Conservation (phyloP, 306 rosid species). For the Ormosia emarginata region DNA sequence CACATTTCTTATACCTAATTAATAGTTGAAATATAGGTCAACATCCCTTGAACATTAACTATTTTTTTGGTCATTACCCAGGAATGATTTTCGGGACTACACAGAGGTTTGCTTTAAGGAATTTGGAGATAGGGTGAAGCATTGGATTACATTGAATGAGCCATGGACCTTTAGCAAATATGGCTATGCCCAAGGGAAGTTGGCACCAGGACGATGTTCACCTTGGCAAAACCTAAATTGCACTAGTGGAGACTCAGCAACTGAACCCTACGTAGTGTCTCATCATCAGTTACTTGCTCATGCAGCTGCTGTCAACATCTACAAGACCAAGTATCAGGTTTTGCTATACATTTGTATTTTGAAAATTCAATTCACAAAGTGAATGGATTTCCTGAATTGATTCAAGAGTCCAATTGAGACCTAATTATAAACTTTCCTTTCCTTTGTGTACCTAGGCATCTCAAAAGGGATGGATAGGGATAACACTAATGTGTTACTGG, state of each 20-base stretch:
- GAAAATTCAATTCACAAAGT: not conserved
- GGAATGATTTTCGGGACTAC: slow-evolving; percentile 30
- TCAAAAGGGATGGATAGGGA: slow-evolving; percentile 51
- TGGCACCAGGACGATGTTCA: slow-evolving; percentile 41
- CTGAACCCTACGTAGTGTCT: slow-evolving; percentile 52
- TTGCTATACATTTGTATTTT: not conserved
- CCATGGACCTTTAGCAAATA: slow-evolving; percentile 1
- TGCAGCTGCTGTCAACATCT: slow-evolving; percentile 41
- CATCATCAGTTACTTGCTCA: slow-evolving; percentile 59
- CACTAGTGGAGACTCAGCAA: slow-evolving; percentile 45
- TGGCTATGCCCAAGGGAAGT: not conserved
- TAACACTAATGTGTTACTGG: slow-evolving; percentile 35
- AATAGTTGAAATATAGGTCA: not conserved
- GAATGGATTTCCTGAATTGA: not conserved
- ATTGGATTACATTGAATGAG: slow-evolving; percentile 38
- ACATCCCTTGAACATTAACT: not conserved
- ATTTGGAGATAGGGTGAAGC: slow-evolving; percentile 34
- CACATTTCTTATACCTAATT: not conserved
- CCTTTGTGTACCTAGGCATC: not conserved
- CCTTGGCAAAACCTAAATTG: slow-evolving; percentile 37
- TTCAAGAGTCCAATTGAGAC: not conserved
- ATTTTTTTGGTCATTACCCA: not conserved
- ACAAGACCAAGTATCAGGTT: slow-evolving; percentile 45
- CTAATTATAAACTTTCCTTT: not conserved
- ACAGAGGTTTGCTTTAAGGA: slow-evolving; percentile 29